Evolutionary conservation across 495 filamentous ascomycete genomes (phyloP), one percentile per base, ranked within the genome.

Genomic region (Podospora anserina): DNA sequence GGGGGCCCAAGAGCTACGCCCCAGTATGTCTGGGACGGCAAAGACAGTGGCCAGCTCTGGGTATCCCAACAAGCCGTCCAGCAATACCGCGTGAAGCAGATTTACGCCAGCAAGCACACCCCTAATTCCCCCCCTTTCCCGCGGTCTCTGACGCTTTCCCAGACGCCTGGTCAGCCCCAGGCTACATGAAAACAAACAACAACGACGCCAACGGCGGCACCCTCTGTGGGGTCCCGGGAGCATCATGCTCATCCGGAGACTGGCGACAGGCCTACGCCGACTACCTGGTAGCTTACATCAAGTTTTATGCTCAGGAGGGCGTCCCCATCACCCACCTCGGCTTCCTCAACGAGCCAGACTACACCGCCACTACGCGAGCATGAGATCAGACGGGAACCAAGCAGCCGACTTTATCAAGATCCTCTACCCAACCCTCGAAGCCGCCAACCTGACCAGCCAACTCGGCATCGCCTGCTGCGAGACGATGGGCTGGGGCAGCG

Each of bases 191-290:
- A 76, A 83, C 83, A 49, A 85, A 85, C 68, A 70, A 72, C 13
- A 79, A 81, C 66, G 80, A 85, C 61, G 77, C 73, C 65, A 84
- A 85, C 66, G 84, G 84, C 32, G 84, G 85, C n/a, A 83, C 79
- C 55, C 74, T 88, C 3, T 87, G 86, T 74, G 86, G 85, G 27
- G 79, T 84, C 6, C 67, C 77, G 5, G 80, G 80, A 4, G 70
- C 79, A 1, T 74, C 66, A 53, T 88, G 86, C 69, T 69, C 72
- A 2, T 78, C 70, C 7, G 85, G 85, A 3, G 83, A 87, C 70
- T 88, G 85, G 84, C 78, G 78, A 64, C 82, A 87, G 71, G 81
- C 85, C 3, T 88, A 81, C 69, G 86, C 84, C 18, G 75, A 87
- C 69, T 86, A 85, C 72, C 75, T 88, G 5, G 81, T 86, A 26